Base-by-base conservation (phyloP, 2,329 filamentous ascomycete species). In the Pseudocercospora vitis region DNA sequence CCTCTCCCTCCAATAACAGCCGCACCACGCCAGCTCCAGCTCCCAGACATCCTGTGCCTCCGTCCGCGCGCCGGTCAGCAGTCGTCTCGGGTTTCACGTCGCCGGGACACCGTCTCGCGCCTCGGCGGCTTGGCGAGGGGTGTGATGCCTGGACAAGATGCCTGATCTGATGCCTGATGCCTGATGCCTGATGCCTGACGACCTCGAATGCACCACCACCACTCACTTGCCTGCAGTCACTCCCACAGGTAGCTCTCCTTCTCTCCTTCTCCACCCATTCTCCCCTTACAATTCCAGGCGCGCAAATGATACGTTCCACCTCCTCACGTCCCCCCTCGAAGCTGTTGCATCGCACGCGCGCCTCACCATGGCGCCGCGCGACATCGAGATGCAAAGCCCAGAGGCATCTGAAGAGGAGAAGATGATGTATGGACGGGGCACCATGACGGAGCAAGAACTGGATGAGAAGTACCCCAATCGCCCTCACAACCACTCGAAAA, bases 401-500 rank as follows among this genome's bases (percentile, higher is more conserved):
- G 73, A 75, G 29, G 76, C 75, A 2, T 65, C 66, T 11, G 69
- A 71, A 23, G 78, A 81, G 57, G 76, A 79, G 45, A 67, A 71
- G 26, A 72, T 73, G 58, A 77, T 78, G 71, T 80, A 81, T 56
- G 71, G 73, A 33, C 71, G 75, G 52, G 73, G 74, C 14, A 57
- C 67, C 14, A 57, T 74, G 58, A 73, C 67, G 8, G 70, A 76
- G 55, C 70, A 75, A 59, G 75, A 78, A 50, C 70, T 82, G 16
- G 73, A 81, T 59, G 72, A 76, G 48, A 81, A 81, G 69, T 95
- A 89, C 68, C 89, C 91, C 2, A 85, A 90, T 65, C 83, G 91
- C 2, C 94, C 94, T 3, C 82, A 77, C 58, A 99, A 97, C 62
- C 82, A 87, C 63, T 84, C 84, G 32, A 83, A 83, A 57, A 96